These are phyloP conservation scores for Rachicladosporium sp. DNA, from an alignment of 2,329 filamentous ascomycete species.

Conservation along the genomic window DNA sequence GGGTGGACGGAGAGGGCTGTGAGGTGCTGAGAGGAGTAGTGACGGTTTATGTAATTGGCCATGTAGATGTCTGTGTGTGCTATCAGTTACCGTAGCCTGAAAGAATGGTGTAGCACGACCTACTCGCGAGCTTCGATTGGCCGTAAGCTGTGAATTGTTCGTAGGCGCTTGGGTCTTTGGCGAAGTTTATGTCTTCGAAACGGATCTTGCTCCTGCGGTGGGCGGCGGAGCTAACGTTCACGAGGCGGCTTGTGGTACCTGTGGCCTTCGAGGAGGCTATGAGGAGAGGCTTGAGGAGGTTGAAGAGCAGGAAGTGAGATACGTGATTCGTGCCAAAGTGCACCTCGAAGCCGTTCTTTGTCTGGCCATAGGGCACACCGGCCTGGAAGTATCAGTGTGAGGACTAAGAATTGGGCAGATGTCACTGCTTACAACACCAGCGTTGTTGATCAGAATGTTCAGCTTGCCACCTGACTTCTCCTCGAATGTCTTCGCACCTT, in stretches of 20 bases:
- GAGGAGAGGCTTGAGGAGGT: slow-evolving; percentile 36
- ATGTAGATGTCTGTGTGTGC: slow-evolving; percentile 30
- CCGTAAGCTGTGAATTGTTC: slow-evolving; percentile 10
- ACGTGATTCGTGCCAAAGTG: slow-evolving; percentile 45
- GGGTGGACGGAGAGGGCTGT: slow-evolving; percentile 37
- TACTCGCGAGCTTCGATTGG: slow-evolving; percentile 13
- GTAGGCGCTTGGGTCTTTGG: slow-evolving; percentile 13
- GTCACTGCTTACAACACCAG: slow-evolving; percentile 5
- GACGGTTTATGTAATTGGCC: slow-evolving; percentile 41
- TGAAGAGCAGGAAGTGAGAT: slow-evolving; percentile 41
- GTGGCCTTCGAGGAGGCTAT: slow-evolving; percentile 26
- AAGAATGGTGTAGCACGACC: no score
- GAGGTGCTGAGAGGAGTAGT: slow-evolving; percentile 32
- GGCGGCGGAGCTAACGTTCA: slow-evolving; percentile 33
- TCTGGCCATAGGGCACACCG: slow-evolving; percentile 21
- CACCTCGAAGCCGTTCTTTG: slow-evolving; percentile 36
- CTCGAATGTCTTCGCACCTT: slow-evolving; percentile 17
- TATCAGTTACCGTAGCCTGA: slow-evolving; percentile 28
- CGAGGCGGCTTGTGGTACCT: slow-evolving; percentile 34
- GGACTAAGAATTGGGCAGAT: neutral
- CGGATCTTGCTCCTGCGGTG: slow-evolving; percentile 24
- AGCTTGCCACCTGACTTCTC: slow-evolving; percentile 9
- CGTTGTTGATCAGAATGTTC: slow-evolving; percentile 14
- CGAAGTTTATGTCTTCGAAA: slow-evolving; percentile 26
- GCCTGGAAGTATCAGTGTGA: neutral